Evolutionary conservation across 2,329 filamentous ascomycete species (phyloP), one percentile per base, ranked within the genome.

Genomic region (Colletotrichum gloeosporioides): DNA sequence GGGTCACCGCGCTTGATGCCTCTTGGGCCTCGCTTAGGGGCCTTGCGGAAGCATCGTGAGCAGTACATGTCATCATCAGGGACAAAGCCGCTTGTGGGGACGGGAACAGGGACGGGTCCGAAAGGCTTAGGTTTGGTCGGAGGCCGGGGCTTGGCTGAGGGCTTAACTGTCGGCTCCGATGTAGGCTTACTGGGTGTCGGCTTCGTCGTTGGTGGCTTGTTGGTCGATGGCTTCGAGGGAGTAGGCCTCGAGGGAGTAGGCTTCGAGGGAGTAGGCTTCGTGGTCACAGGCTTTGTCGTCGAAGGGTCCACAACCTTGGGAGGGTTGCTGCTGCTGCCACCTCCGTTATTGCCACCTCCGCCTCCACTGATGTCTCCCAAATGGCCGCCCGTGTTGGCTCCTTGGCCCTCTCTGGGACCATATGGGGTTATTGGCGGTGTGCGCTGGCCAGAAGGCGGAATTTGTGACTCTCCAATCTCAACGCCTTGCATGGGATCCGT

Each of bases 41-140:
- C 70, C 31, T 76, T 77, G 13, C 76, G 74, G 67, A 67, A 79
- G 73, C 73, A 79, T 68, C 67, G 73, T 27, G 83, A 85, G 69
- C 83, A 85, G 78, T 83, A 83, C 78, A 81, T 81, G 18, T 81
- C 79, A 2, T 80, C 80, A 2, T 77, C 72, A 0, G 82, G 82
- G 9, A 79, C 78, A 59, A 82, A 85, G 4, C 73, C 10, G 78
- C 32, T 15, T 34, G 22, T 29, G 34, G 34, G 18, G 12, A 36
- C n/a, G 44, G 55, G 55, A 16, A 59, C 55, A 25, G 55, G 55
- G 25, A 59, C 25, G 22, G 55, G 55, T 9, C 55, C 55, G 27
- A 27, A 2, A 16, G 57, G 57, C 57, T 62, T 62, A 25, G 57
- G 25, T 18, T n/a, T 32, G 31, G 59, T 63, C n/a, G 59, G 18